A percentile compares a stretch with the other conserved stretches of the same genome.
These are phyloP conservation scores for Blastobotrys attinorum DNA, from an alignment of 805 yeast genomes.

Conservation along the genomic window DNA sequence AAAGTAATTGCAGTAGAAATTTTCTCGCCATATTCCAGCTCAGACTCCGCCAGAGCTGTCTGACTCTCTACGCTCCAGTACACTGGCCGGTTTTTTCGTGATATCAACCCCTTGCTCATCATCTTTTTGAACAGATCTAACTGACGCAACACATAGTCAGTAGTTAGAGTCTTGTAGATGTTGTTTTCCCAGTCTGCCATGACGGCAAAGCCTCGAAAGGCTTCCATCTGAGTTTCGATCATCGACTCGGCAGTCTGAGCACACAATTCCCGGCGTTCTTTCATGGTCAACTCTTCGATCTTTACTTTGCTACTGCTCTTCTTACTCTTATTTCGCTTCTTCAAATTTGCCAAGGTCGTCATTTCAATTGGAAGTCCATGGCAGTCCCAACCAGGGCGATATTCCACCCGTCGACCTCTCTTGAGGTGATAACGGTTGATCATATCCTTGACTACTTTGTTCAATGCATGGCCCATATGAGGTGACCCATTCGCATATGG, in stretches of 20 bases:
- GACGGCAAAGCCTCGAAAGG: slow-evolving; percentile 65
- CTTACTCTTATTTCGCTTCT: no score
- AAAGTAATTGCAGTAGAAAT: slow-evolving; percentile 60
- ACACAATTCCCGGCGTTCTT: slow-evolving; percentile 62
- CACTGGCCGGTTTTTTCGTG: slow-evolving; percentile 87
- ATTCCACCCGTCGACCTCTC: slow-evolving; percentile 54
- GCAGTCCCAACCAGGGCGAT: slow-evolving; percentile 97
- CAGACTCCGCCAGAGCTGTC: slow-evolving; percentile 96
- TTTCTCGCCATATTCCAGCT: slow-evolving; percentile 80
- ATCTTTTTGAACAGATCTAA: slow-evolving; percentile 59
- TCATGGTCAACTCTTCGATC: slow-evolving; percentile 27
- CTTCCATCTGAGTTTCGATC: slow-evolving; percentile 51
- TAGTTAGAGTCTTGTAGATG: slow-evolving; percentile 61
- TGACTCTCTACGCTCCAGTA: slow-evolving; percentile 94
- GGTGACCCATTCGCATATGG: slow-evolving; percentile 96
- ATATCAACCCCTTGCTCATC: slow-evolving; percentile 58
- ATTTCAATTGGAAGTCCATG: slow-evolving; percentile 96
- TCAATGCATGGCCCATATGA: slow-evolving; percentile 87
- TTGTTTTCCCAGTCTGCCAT: slow-evolving; percentile 70
- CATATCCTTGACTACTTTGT: slow-evolving; percentile 83
- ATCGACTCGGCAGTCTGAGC: slow-evolving; percentile 60
- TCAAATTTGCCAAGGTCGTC: slow-evolving; percentile 55
- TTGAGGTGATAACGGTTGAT: slow-evolving; percentile 63
- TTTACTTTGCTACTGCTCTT: slow-evolving; percentile 28
- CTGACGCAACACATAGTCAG: slow-evolving; percentile 67